A percentile compares a stretch with the other conserved stretches of the same genome.
Conservation (phyloP, 169 alveolate species). For the Eimeria maxima region DNA sequence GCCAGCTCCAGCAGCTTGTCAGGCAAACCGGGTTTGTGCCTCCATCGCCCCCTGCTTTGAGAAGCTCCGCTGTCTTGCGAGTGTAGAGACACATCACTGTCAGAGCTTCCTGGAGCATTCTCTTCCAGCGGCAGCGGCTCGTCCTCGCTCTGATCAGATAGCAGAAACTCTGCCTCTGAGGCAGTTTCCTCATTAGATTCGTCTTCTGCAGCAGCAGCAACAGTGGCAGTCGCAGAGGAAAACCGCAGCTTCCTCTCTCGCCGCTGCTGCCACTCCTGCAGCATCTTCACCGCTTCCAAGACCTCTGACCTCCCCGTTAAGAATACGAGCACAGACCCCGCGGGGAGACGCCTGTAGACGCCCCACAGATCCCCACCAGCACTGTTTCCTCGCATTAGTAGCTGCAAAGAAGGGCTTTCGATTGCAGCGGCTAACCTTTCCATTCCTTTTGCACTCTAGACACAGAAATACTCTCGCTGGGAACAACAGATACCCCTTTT, state of each 20-base stretch:
- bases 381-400: not conserved
- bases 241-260: constrained; percentile 77
- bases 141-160: constrained; percentile 72
- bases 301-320: constrained; percentile 98
- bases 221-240: constrained; percentile 53
- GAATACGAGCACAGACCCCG: constrained; percentile 99
- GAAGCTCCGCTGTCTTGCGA: constrained; percentile 21
- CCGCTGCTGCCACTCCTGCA: constrained; percentile 89
- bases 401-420: not conserved
- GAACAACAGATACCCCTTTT: no score
- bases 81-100: constrained; percentile 43
- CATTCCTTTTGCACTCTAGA: no score
- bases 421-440: not conserved
- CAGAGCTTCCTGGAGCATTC: not conserved
- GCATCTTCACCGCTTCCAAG: constrained; percentile 90
- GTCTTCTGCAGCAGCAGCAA: constrained; percentile 73
- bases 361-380: not conserved
- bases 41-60: not conserved
- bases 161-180: constrained; percentile 32
- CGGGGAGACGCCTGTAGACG: constrained; percentile 94
- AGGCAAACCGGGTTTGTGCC: not conserved
- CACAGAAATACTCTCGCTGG: no score
- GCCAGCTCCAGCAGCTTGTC: constrained; percentile 37
- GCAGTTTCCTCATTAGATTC: not conserved
- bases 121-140: constrained; percentile 81